Evolutionary conservation across 2,329 filamentous ascomycete species (phyloP), one percentile per base, ranked within the genome.

Genomic region (Diaporthe sp.): DNA sequence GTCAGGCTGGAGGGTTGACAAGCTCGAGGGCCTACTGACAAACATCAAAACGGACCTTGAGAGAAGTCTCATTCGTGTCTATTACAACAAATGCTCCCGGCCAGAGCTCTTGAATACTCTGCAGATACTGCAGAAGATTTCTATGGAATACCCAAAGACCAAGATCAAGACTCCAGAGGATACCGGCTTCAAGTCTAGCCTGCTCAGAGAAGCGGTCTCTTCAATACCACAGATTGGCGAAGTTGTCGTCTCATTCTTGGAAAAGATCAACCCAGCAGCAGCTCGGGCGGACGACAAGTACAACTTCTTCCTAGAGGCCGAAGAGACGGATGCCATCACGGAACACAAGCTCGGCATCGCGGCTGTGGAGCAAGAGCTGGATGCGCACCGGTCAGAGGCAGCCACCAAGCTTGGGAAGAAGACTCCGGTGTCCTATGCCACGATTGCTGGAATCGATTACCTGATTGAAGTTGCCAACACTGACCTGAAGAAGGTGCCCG

Each of bases 71-170:
- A 96, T 98, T 80, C 92, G 97, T 60, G 98, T 99, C 76, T 99
- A 98, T 86, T 99, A 99, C 84, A 95, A 96, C 68, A 98, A 98
- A 85, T 98, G 96, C 83, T 94, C 94, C 0, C 92, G 97, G 0
- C 94, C 96, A 0, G 97, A 99, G 83, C 91, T 99, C 5, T 88
- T 98, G 2, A 91, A 91, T 0, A 93, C 97, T 6, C 88, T 99
- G 1, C 96, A 98, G 83, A 94, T 94, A 0, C 87, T 99, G 75
- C 95, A 98, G 80, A 90, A 88, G 75, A 95, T 98, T 61, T 91
- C 95, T 0, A 92, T 90, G 73, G 93, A 97, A 80, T 98, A 95
- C 81, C 86, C 90, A 0, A 87, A 90, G 77, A 13, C 49, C 65
- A 70, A 70, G 12, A 89, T 95, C 77, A 93, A 92, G 75, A 86